Conservation (phyloP, 202 grass and related monocot genomes). For the Hordeum pubiflorum region DNA sequence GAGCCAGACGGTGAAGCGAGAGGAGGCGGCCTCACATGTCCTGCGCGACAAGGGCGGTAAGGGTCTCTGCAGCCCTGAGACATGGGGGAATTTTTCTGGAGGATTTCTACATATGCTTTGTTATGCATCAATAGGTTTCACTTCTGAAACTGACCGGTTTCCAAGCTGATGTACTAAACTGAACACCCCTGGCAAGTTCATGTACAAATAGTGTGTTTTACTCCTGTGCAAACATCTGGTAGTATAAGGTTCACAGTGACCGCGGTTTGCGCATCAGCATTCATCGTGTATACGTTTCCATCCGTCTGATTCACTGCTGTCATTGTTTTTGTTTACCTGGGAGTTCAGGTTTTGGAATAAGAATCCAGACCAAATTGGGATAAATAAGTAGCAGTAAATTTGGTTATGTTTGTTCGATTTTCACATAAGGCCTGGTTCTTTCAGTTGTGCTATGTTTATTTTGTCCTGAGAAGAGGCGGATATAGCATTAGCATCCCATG, state of each 20-base stretch:
- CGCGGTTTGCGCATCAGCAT: background rate
- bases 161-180: background rate
- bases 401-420: background rate
- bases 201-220: background rate
- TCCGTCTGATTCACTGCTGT: background rate
- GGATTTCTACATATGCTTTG: background rate
- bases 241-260: background rate
- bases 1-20: background rate
- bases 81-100: background rate
- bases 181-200: background rate
- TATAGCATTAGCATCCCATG: background rate
- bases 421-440: background rate
- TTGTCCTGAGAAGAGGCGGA: background rate
- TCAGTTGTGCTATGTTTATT: background rate
- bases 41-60: background rate
- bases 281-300: background rate
- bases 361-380: background rate
- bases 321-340: background rate
- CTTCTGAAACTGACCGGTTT: too few relatives aligned
- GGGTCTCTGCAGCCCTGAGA: background rate
- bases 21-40: background rate
- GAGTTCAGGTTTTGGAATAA: background rate
- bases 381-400: background rate
- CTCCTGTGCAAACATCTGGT: background rate
- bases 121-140: background rate